These are phyloP conservation scores for Saprolegnia diclina DNA, from an alignment of 352 stramenopile genomes.

Conservation along the genomic window DNA sequence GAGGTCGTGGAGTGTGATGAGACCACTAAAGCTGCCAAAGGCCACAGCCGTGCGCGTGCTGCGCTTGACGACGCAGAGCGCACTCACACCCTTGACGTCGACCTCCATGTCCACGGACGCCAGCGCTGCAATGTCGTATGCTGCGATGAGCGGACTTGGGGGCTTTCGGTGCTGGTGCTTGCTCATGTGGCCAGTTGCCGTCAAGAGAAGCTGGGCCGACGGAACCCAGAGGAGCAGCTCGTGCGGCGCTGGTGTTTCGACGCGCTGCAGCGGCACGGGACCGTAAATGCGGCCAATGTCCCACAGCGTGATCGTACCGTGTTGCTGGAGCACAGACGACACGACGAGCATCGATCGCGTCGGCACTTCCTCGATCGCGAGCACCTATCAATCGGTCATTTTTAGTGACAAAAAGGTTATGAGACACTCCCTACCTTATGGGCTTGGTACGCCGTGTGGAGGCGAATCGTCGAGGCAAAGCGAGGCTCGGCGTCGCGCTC, in stretches of 20 bases:
- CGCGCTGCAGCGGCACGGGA: constrained; percentile 56
- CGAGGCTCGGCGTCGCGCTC: constrained; percentile 51
- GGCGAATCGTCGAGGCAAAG: constrained; percentile 56
- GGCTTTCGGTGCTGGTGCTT: neutral
- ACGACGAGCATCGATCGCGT: constrained; percentile 39
- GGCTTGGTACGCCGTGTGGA: constrained; percentile 73
- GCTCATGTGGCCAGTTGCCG: constrained; percentile 13
- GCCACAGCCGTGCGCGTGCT: constrained; percentile 2
- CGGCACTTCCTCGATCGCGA: constrained; percentile 55
- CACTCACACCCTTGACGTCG: neutral
- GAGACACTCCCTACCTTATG: constrained; percentile 30
- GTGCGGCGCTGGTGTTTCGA: constrained; percentile 47
- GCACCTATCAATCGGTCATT: constrained; percentile 20
- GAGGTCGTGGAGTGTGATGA: constrained; percentile 20
- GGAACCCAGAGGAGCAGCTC: constrained; percentile 56
- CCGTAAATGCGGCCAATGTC: constrained; percentile 39
- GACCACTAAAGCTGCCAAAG: constrained; percentile 1
- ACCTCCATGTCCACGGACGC: constrained; percentile 4
- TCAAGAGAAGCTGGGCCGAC: constrained; percentile 43
- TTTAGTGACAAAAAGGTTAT: neutral
- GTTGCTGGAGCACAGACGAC: constrained; percentile 43
- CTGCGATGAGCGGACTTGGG: neutral
- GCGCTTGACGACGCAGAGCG: constrained; percentile 10
- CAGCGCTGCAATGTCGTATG: constrained; percentile 15
- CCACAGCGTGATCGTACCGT: constrained; percentile 58